Evolutionary conservation across 495 filamentous ascomycete species (phyloP).

Genomic region (Hypoxylon perforatum): DNA sequence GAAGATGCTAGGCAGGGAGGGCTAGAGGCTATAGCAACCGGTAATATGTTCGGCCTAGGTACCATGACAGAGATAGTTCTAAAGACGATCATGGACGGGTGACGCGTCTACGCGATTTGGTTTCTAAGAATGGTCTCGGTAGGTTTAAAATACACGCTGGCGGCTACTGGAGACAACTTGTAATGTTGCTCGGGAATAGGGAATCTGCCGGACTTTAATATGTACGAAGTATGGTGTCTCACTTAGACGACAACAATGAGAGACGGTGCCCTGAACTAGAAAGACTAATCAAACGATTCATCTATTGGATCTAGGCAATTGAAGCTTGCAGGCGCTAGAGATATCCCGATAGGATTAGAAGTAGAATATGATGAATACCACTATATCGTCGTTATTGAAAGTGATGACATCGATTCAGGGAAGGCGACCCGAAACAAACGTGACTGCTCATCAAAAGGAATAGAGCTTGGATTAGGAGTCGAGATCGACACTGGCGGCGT

Average conservation of each 20-base stretch:
- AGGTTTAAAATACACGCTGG: neutral
- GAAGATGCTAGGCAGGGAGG: neutral
- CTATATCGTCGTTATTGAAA: slow-evolving; percentile 25
- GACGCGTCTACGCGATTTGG: slow-evolving; percentile 17
- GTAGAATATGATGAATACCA: slow-evolving; percentile 18
- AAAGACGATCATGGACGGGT: slow-evolving; percentile 13
- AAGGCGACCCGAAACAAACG: slow-evolving; percentile 40
- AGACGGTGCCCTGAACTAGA: neutral
- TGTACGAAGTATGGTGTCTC: neutral
- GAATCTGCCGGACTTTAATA: neutral
- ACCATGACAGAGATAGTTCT: neutral
- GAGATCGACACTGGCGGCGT: slow-evolving; percentile 44
- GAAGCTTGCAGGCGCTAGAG: neutral
- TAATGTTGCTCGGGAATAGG: neutral
- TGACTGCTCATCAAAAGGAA: slow-evolving; percentile 34
- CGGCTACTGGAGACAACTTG: neutral
- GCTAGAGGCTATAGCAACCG: too few relatives aligned
- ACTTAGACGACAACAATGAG: neutral
- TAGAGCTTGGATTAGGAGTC: slow-evolving; percentile 38
- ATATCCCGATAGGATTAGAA: slow-evolving; percentile 6
- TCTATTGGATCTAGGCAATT: slow-evolving; percentile 1
- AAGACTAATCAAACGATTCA: neutral
- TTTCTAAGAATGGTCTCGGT: neutral
- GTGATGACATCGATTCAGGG: slow-evolving; percentile 40
- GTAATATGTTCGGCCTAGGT: slow-evolving; percentile 2